Percentiles rank a stretch among this genome's conserved stretches.
phyloP scores from a whole-genome alignment of 495 filamentous ascomycete genomes.

The Talaromyces nanjingensis region DNA sequence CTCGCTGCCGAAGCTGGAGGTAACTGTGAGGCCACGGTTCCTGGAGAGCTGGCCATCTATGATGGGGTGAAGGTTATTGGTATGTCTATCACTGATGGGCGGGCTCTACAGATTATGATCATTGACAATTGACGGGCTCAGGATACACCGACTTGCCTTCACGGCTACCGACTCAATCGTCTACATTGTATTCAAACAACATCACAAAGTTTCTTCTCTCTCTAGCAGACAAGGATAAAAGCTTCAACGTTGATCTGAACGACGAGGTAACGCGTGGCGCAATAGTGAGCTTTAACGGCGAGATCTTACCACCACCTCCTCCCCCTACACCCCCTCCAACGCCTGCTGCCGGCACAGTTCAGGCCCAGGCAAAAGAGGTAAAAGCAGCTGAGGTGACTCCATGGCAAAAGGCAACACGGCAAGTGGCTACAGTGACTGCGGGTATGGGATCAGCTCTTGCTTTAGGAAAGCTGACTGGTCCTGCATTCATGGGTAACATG shows the following conservation, averaged over 20 bases:
- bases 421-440: conserved; percentile 61
- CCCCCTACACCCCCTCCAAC: conserved; percentile 63
- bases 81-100: conserved; percentile 15
- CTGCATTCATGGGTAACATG: conserved; percentile 74
- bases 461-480: conserved; percentile 68
- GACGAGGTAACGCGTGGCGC: conserved; percentile 77
- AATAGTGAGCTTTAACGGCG: conserved; percentile 67
- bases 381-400: conserved; percentile 61
- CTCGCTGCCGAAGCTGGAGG: conserved; percentile 75
- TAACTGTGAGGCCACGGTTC: conserved; percentile 69
- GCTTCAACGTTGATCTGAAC: conserved; percentile 64
- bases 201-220: conserved; percentile 77
- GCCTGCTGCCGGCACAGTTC: conserved; percentile 26
- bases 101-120: too few species aligned
- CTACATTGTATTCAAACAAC: conserved; percentile 80
- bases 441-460: conserved; percentile 66
- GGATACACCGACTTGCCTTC: conserved; percentile 80
- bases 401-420: conserved; percentile 65
- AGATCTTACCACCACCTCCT: conserved; percentile 65
- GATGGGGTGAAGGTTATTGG: conserved; percentile 76
- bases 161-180: conserved; percentile 71
- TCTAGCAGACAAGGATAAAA: conserved; percentile 64
- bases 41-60: conserved; percentile 58
- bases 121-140: conserved; percentile 13
- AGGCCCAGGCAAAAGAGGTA: conserved; percentile 35